These are phyloP conservation scores for Musa itinerans DNA, from an alignment of 176 grass and related monocot species.

Conservation along the genomic window DNA sequence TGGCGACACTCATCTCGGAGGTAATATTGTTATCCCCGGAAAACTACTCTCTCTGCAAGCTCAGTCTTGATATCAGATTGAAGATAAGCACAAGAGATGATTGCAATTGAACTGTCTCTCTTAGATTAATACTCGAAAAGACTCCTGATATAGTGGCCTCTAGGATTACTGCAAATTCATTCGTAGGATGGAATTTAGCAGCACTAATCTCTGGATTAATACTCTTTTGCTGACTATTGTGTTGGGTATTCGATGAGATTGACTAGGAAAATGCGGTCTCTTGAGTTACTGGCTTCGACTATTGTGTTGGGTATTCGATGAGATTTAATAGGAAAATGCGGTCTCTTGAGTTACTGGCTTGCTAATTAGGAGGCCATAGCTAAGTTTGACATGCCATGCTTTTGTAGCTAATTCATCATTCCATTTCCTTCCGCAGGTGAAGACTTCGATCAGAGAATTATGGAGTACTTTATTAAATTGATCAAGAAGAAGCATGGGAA, in stretches of 20 bases:
- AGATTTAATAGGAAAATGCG: not conserved
- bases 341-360: no score
- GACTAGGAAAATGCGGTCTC: not conserved
- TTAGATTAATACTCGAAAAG: not conserved
- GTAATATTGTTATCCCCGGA: slow-evolving; percentile 13
- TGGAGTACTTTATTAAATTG: slow-evolving; percentile 63
- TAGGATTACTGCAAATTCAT: not conserved
- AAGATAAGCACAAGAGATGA: not conserved
- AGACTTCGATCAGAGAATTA: slow-evolving; percentile 67
- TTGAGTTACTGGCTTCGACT: no score
- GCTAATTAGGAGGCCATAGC: no score
- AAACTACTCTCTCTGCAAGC: not conserved
- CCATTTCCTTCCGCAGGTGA: slow-evolving; percentile 34
- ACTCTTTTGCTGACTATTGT: no score
- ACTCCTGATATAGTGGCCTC: not conserved
- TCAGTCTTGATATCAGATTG: no score
- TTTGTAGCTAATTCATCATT: not conserved
- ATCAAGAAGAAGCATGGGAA: slow-evolving; percentile 47
- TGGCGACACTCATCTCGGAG: slow-evolving; percentile 74
- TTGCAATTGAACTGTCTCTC: not conserved
- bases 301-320: no score
- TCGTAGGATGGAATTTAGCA: no score
- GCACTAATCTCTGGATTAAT: no score
- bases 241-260: not conserved
- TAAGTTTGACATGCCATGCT: not conserved